Percentiles rank a stretch among this genome's conserved stretches.
phyloP scores from a whole-genome alignment of 139 green algal species.

The Microglena sp. region DNA sequence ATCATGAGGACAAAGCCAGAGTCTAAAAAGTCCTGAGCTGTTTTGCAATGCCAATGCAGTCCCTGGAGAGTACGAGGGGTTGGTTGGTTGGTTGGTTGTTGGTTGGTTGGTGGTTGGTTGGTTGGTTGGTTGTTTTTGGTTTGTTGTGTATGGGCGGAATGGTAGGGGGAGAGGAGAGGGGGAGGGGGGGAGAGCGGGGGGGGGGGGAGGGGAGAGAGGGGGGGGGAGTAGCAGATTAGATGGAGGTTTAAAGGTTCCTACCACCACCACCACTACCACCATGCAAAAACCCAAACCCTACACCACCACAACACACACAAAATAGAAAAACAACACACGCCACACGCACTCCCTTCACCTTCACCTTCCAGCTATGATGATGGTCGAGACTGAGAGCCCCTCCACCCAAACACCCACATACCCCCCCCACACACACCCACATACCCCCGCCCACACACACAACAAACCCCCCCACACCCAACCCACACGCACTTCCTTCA shows the following conservation, averaged over 20 bases:
- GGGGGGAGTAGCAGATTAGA: neutral
- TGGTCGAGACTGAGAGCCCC: neutral
- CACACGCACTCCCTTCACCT: neutral
- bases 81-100: too few species aligned
- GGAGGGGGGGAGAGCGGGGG: neutral
- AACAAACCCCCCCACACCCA: too few species aligned
- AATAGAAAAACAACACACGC: neutral
- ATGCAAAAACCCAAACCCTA: too few species aligned
- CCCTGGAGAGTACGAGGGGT: constrained; percentile 24
- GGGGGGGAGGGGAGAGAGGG: neutral
- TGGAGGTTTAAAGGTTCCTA: neutral
- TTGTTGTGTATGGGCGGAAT: too few species aligned
- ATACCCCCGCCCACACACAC: neutral
- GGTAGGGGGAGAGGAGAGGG: neutral
- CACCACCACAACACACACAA: too few species aligned
- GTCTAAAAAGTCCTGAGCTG: constrained; percentile 97
- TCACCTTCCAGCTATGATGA: too few species aligned
- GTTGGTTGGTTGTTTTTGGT: neutral
- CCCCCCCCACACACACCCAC: neutral
- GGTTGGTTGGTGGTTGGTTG: neutral
- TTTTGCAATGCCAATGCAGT: constrained; percentile 97
- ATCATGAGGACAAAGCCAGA: constrained; percentile 94
- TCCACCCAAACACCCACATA: neutral
- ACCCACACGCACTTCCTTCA: too few species aligned
- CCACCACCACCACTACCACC: too few species aligned